These are phyloP conservation scores for Ceratocystis smalleyi DNA, from an alignment of 2,329 filamentous ascomycete genomes.

Conservation along the genomic window DNA sequence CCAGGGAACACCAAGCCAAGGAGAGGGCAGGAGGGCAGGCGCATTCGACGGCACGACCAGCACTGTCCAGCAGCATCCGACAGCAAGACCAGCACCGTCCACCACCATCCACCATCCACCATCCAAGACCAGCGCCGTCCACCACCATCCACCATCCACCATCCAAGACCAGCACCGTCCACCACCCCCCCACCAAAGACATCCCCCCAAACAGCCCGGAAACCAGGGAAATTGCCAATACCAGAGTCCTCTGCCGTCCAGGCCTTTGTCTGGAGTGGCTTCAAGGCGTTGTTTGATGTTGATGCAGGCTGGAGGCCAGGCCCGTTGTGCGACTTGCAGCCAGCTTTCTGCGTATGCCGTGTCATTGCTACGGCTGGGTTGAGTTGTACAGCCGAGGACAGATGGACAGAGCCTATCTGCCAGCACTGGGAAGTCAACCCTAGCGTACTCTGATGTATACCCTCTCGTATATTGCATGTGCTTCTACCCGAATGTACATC, in stretches of 20 bases:
- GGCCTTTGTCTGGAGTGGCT: neutral
- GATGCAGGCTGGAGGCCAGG: neutral
- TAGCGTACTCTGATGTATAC: too few species aligned
- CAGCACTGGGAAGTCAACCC: too few species aligned
- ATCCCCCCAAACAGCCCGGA: neutral
- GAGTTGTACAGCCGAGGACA: too few species aligned
- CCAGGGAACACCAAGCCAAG: neutral
- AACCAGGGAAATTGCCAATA: neutral
- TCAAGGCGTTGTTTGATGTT: constrained; percentile 4
- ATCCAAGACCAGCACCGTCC: neutral
- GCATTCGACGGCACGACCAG: neutral
- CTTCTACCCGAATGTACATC: neutral
- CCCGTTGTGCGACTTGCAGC: neutral
- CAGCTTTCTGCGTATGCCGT: too few species aligned
- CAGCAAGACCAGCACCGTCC: too few species aligned
- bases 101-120: too few species aligned
- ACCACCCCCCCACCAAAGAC: neutral
- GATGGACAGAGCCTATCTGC: too few species aligned
- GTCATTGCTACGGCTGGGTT: too few species aligned
- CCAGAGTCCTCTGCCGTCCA: neutral
- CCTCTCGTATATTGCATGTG: too few species aligned
- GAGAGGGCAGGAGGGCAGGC: too few species aligned
- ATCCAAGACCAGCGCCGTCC: neutral
- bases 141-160: neutral
- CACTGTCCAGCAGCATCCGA: neutral